These are phyloP conservation scores for Forsythia viridissima DNA, from an alignment of 257 asterid species.

Conservation along the genomic window DNA sequence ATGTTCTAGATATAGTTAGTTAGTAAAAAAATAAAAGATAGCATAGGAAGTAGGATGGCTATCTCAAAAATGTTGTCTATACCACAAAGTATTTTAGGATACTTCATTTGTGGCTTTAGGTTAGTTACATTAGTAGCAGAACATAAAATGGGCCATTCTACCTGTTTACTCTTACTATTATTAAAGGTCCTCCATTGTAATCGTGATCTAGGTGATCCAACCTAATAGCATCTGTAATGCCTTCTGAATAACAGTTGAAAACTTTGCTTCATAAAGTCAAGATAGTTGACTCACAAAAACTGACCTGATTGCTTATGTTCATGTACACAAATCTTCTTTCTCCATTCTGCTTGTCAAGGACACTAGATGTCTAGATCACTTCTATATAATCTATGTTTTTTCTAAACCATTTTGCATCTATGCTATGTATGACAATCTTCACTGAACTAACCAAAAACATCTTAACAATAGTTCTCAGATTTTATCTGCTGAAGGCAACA, in stretches of 20 bases:
- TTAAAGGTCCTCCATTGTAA: not conserved
- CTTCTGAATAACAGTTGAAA: not conserved
- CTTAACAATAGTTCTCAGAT: not conserved
- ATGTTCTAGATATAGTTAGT: not conserved
- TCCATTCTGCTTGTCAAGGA: not conserved
- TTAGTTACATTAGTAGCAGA: not conserved
- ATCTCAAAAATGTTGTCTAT: not conserved
- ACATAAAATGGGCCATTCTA: not conserved
- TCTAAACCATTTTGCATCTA: not conserved
- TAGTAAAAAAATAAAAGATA: not conserved
- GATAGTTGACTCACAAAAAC: not conserved
- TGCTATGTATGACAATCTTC: not conserved
- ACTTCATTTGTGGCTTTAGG: not conserved
- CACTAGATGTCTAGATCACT: not conserved
- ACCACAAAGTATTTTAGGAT: not conserved
- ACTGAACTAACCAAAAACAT: slow-evolving; percentile 1
- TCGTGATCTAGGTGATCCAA: not conserved
- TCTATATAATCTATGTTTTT: not conserved
- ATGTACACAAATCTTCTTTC: not conserved
- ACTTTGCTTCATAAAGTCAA: not conserved
- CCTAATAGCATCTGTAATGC: not conserved
- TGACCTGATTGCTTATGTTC: not conserved
- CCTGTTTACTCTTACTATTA: not conserved
- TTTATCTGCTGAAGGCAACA: not conserved
- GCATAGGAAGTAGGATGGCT: not conserved